phyloP scores from a whole-genome alignment of 306 rosid species.

The Sindora glabra region DNA sequence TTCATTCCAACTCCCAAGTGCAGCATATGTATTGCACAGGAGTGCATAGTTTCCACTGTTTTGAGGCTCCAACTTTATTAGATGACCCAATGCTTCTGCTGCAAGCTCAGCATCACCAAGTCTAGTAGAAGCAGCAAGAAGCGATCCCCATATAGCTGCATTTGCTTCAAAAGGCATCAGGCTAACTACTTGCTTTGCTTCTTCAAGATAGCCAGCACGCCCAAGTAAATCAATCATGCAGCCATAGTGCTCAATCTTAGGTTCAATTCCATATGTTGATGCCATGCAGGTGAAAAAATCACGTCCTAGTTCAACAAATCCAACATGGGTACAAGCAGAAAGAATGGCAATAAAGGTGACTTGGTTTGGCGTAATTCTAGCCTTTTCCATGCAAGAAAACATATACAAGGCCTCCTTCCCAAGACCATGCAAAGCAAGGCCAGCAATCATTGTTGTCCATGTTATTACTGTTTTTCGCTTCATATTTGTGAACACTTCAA shows the following conservation, averaged over 20 bases:
- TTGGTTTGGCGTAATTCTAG: constrained; percentile 25
- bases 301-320: constrained; percentile 34
- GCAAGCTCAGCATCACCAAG: constrained; percentile 31
- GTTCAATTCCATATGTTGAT: constrained; percentile 13
- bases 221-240: constrained; percentile 39
- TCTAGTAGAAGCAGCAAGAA: constrained; percentile 33
- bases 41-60: constrained; percentile 39
- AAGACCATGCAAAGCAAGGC: constrained; percentile 45
- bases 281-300: constrained; percentile 27
- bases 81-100: constrained; percentile 23
- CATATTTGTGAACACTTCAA: too few species aligned
- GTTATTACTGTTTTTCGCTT: constrained; percentile 25
- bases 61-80: constrained; percentile 31
- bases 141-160: constrained; percentile 42
- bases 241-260: constrained; percentile 32
- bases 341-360: constrained; percentile 40
- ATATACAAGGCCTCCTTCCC: constrained; percentile 28
- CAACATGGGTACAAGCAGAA: constrained; percentile 43
- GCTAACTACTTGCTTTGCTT: constrained; percentile 23
- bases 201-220: constrained; percentile 37
- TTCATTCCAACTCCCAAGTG: constrained; percentile 35
- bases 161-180: constrained; percentile 45
- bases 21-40: constrained; percentile 34
- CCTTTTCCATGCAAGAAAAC: constrained; percentile 34
- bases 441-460: constrained; percentile 46